Evolutionary conservation across 2,329 filamentous ascomycete species (phyloP), one percentile per base, ranked within the genome.

Genomic region (Aspergillus pseudoglaucus): DNA sequence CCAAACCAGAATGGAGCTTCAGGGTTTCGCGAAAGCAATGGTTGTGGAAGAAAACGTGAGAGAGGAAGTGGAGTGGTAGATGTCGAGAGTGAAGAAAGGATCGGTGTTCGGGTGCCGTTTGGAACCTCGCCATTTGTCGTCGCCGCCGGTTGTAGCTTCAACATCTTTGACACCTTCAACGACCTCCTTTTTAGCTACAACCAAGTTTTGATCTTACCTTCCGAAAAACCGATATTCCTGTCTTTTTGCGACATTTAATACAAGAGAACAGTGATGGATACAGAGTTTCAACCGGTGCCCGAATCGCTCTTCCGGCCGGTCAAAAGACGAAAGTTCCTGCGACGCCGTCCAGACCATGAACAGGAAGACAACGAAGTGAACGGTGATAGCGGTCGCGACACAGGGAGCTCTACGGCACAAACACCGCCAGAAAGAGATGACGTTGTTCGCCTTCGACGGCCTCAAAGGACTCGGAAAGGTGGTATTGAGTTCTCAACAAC

Each of bases 261-360:
- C 33, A 35, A 9, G 33, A 9, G 7, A 39, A 18, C 25, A 10
- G 4, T 22, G 3, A 69, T 69, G 66, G 58, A 67, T 39, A 50
- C 59, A 2, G 57, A 67, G 17, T 33, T 50, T 6, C 49, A 55
- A 15, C 27, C 50, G 35, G 32, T 49, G 1, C 50, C 63, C 4
- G 63, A 67, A 38, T 56, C 71, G 6, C 51, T 73, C 10, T 77
- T 78, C 53, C 68, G 75, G 27, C 67, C 75, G 14, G 67, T 67
- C 6, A 80, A 79, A 63, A 70, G 72, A 47, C 68, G 75, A 51
- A 79, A 76, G 56, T 71, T 76, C 46, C 65, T 74, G 52, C 74
- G 75, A 47, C 74, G 72, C 53, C 70, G 75, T 45, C 59, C 48
- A 4, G 53, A 59, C 32, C 45, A 54, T 44, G 50, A 54, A 12